These are phyloP conservation scores for Cladosporium phlei DNA, from an alignment of 2,329 filamentous ascomycete genomes.

Conservation along the genomic window DNA sequence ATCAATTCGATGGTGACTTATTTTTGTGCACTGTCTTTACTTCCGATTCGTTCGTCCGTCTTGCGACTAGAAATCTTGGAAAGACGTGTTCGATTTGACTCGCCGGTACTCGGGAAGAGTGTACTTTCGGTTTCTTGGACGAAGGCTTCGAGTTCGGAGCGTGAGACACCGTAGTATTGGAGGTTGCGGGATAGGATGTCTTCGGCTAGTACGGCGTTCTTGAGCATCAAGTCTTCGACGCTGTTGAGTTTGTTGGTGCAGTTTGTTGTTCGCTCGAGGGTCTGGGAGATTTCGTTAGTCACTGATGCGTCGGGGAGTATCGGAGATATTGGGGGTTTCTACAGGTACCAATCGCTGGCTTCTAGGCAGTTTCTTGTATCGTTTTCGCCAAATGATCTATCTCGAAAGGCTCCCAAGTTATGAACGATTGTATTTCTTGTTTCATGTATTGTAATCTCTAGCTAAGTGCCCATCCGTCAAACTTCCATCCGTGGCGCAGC, in stretches of 20 bases:
- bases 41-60: too few relatives aligned
- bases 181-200: constrained; percentile 61
- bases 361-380: constrained; percentile 18
- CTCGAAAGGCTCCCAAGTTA: too few relatives aligned
- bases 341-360: constrained; percentile 17
- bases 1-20: too few relatives aligned
- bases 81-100: too few relatives aligned
- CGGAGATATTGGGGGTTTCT: too few relatives aligned
- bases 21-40: too few relatives aligned
- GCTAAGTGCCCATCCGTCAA: too few relatives aligned
- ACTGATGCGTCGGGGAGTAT: neutral
- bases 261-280: constrained; percentile 15
- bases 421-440: too few relatives aligned
- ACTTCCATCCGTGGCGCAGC: too few relatives aligned
- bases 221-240: constrained; percentile 64
- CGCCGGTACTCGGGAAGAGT: too few relatives aligned
- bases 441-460: too few relatives aligned
- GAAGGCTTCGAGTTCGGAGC: constrained; percentile 17
- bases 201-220: constrained; percentile 72
- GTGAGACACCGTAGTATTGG: constrained; percentile 17
- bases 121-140: constrained; percentile 14
- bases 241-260: constrained; percentile 16
- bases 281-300: constrained; percentile 7
- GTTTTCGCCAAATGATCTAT: constrained; percentile 14
- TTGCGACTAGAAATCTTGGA: too few relatives aligned